Percentiles rank a stretch among this genome's conserved stretches.
Conservation (phyloP, 2,329 filamentous ascomycete species). For the Pseudopyricularia javanii region DNA sequence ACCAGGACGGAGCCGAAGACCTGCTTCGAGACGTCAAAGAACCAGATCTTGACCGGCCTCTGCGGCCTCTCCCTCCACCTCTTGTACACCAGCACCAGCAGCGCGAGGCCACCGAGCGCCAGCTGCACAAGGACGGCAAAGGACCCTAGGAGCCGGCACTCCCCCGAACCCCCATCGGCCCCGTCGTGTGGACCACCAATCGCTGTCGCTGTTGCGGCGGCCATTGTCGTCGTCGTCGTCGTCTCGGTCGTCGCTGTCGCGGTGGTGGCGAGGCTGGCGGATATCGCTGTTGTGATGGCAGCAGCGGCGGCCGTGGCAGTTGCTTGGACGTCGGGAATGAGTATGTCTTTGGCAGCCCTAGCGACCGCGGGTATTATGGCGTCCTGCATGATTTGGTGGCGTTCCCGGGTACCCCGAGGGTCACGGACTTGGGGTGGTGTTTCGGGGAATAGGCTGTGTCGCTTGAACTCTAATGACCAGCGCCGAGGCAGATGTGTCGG, state of each 20-base stretch:
- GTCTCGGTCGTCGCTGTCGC: not conserved
- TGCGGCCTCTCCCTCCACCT: constrained; percentile 86
- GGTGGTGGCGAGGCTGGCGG: not conserved
- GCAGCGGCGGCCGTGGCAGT: constrained; percentile 1
- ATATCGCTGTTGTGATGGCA: not conserved
- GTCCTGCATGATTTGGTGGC: not conserved
- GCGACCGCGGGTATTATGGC: constrained; percentile 3
- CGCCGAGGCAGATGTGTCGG: too few relatives aligned
- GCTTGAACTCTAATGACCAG: too few relatives aligned
- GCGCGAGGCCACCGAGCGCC: constrained; percentile 69
- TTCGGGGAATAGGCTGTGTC: too few relatives aligned
- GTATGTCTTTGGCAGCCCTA: constrained; percentile 4
- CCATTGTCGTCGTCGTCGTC: not conserved
- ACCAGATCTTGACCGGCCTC: constrained; percentile 90
- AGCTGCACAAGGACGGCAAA: constrained; percentile 88
- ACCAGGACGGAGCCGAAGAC: constrained; percentile 87
- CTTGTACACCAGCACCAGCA: constrained; percentile 85
- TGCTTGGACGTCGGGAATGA: not conserved
- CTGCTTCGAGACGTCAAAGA: constrained; percentile 95
- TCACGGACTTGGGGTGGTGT: too few relatives aligned
- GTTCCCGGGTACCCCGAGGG: not conserved
- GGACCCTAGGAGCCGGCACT: constrained; percentile 78
- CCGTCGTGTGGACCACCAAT: not conserved
- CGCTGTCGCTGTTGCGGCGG: not conserved
- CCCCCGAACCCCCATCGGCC: constrained; percentile 32